Conservation (phyloP, 2,329 filamentous ascomycete genomes). For the Botrytis squamosa region DNA sequence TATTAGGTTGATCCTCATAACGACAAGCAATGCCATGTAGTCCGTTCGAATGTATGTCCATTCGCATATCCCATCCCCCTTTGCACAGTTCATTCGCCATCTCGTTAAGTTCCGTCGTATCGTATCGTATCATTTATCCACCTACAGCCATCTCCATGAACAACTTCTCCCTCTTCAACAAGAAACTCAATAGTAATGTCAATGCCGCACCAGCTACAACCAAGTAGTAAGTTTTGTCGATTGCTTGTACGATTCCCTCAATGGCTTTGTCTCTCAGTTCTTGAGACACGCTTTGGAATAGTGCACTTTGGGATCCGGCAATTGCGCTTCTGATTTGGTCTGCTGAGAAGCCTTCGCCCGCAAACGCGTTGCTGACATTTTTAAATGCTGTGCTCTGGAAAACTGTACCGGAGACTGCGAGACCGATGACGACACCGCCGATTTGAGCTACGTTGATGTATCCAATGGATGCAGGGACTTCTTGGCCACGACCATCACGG, state of each 20-base stretch:
- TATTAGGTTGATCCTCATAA: not conserved
- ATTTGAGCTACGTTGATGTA: slow-evolving; percentile 41
- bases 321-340: slow-evolving; percentile 34
- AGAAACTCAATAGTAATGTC: slow-evolving; percentile 29
- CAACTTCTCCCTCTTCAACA: slow-evolving; percentile 35
- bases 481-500: slow-evolving; percentile 25
- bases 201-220: slow-evolving; percentile 36
- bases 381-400: slow-evolving; percentile 40
- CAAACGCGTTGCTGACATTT: slow-evolving; percentile 32
- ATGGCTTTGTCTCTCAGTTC: slow-evolving; percentile 29
- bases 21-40: not conserved
- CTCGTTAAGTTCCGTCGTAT: not conserved
- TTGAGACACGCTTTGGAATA: slow-evolving; percentile 21
- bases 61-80: not conserved
- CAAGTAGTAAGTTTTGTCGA: slow-evolving; percentile 35
- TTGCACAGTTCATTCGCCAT: not conserved
- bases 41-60: not conserved
- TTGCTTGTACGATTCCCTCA: slow-evolving; percentile 35
- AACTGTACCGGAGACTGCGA: slow-evolving; percentile 40
- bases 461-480: slow-evolving; percentile 37
- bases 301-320: slow-evolving; percentile 21
- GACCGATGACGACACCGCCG: slow-evolving; percentile 37
- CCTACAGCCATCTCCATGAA: slow-evolving; percentile 21
- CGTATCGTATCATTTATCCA: not conserved
- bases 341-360: slow-evolving; percentile 24